Conservation (phyloP, 805 yeast species). For the Naumovozyma castellii region DNA sequence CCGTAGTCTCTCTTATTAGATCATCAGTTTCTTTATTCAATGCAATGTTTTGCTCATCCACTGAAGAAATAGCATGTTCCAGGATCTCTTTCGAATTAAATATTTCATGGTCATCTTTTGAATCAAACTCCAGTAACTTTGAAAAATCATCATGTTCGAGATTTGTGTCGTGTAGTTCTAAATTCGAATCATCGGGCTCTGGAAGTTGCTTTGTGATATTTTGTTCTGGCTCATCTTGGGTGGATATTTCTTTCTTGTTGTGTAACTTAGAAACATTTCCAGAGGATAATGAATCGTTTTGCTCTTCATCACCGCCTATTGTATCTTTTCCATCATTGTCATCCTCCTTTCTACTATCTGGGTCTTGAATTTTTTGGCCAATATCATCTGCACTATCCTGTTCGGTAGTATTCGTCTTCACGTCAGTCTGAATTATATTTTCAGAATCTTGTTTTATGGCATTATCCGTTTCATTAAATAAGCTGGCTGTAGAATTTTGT, state of each 20-base stretch:
- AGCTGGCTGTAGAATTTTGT: too few relatives aligned
- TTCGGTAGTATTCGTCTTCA: too few relatives aligned
- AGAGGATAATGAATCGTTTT: too few relatives aligned
- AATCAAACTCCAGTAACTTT: conserved; percentile 26
- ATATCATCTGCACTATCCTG: too few relatives aligned
- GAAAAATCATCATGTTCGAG: conserved; percentile 25
- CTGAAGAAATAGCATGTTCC: conserved; percentile 2
- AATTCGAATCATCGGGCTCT: conserved; percentile 10
- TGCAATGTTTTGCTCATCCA: not conserved
- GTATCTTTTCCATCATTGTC: not conserved
- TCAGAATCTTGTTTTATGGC: too few relatives aligned
- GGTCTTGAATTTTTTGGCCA: too few relatives aligned
- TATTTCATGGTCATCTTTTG: conserved; percentile 24
- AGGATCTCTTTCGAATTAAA: conserved; percentile 12
- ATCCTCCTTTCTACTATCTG: not conserved
- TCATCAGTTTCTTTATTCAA: not conserved
- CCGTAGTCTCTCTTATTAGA: not conserved
- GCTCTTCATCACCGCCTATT: conserved; percentile 1
- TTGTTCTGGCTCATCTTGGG: not conserved
- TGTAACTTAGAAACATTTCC: too few relatives aligned
- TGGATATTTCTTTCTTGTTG: not conserved
- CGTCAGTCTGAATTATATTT: too few relatives aligned
- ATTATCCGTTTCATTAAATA: too few relatives aligned
- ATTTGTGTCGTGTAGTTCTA: conserved; percentile 17
- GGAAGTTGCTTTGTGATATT: not conserved